Conservation (phyloP, 2,329 filamentous ascomycete species). For the Monilinia fructigena region DNA sequence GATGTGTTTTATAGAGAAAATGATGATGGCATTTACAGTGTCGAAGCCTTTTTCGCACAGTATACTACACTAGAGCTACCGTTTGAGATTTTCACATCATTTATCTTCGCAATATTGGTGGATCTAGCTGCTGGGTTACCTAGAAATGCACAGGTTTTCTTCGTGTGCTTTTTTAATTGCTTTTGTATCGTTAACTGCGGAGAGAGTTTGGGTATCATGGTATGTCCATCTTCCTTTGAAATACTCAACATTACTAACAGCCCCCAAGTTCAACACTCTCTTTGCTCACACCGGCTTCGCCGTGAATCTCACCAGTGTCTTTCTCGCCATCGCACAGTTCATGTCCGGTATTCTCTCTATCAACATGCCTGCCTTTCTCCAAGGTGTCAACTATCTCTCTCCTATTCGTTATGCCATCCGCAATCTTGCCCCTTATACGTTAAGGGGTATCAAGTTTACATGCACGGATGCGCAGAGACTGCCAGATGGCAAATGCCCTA, state of each 20-base stretch:
- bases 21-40: constrained; percentile 69
- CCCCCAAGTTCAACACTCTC: constrained; percentile 65
- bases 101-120: constrained; percentile 64
- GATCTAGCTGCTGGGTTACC: constrained; percentile 65
- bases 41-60: constrained; percentile 67
- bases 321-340: constrained; percentile 68
- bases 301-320: constrained; percentile 67
- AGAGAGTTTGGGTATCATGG: constrained; percentile 71
- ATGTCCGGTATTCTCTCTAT: constrained; percentile 72
- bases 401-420: constrained; percentile 69
- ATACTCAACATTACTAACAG: background rate
- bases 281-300: constrained; percentile 74
- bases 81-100: constrained; percentile 64
- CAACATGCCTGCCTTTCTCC: constrained; percentile 63
- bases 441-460: constrained; percentile 60
- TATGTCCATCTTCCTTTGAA: constrained; percentile 23
- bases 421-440: constrained; percentile 64
- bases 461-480: constrained; percentile 61
- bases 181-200: constrained; percentile 74
- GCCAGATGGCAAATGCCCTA: constrained; percentile 60
- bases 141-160: constrained; percentile 62
- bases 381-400: constrained; percentile 68
- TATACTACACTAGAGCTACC: constrained; percentile 71
- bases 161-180: constrained; percentile 64
- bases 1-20: constrained; percentile 78